Evolutionary conservation across 2,329 filamentous ascomycete species (phyloP).

Genomic region (Calonectria pseudoreteaudii): DNA sequence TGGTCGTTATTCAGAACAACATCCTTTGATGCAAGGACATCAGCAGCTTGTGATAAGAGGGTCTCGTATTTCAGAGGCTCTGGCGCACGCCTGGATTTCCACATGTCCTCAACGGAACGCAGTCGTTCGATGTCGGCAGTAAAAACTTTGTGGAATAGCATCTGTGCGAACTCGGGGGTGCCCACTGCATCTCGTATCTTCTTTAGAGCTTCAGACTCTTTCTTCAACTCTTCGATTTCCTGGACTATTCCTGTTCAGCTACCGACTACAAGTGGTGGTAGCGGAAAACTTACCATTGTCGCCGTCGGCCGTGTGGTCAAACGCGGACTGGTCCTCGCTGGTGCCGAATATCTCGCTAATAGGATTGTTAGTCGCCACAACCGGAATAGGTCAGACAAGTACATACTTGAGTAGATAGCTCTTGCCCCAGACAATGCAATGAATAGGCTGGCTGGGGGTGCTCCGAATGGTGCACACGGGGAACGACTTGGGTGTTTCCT

Average conservation of each 20-base stretch:
- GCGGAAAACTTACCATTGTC: constrained; percentile 73
- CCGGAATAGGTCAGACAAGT: constrained; percentile 21
- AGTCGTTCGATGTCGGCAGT: constrained; percentile 85
- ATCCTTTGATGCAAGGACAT: constrained; percentile 63
- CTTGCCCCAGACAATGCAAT: constrained; percentile 99
- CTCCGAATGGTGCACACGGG: constrained; percentile 97
- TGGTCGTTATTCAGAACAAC: constrained; percentile 75
- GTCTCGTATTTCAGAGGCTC: constrained; percentile 77
- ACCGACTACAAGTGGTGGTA: neutral
- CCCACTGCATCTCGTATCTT: constrained; percentile 85
- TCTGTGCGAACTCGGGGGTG: constrained; percentile 78
- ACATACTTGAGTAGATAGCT: constrained; percentile 87
- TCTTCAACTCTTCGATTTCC: constrained; percentile 88
- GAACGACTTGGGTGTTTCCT: constrained; percentile 91
- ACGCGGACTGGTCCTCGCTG: constrained; percentile 85
- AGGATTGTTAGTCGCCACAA: neutral
- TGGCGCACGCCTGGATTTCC: constrained; percentile 84
- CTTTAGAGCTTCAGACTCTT: constrained; percentile 86
- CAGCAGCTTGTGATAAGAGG: constrained; percentile 64
- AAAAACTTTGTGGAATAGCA: constrained; percentile 95
- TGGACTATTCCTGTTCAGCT: constrained; percentile 56
- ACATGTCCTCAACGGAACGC: constrained; percentile 93
- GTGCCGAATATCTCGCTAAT: constrained; percentile 84
- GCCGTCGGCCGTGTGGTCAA: constrained; percentile 83
- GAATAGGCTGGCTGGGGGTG: constrained; percentile 95